Conservation (phyloP, 805 yeast genomes). For the Teunomyces gatunensis region DNA sequence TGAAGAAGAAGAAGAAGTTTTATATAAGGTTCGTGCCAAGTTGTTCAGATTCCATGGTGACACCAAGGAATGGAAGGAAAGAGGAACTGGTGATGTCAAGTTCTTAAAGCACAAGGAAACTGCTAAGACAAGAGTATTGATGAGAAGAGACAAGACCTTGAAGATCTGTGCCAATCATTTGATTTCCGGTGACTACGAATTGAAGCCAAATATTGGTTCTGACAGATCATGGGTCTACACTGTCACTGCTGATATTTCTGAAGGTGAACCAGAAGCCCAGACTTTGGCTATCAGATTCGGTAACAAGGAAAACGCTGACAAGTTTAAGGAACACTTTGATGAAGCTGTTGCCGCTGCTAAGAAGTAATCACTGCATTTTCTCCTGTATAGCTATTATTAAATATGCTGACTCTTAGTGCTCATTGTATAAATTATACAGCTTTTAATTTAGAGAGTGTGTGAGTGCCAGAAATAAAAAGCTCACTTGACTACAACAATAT, state of each 20-base stretch:
- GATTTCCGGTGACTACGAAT: slow-evolving; percentile 74
- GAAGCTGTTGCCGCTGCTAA: slow-evolving; percentile 70
- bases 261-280: slow-evolving; percentile 93
- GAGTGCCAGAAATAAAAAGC: too few relatives aligned
- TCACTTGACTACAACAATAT: too few relatives aligned
- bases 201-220: slow-evolving; percentile 92
- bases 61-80: slow-evolving; percentile 95
- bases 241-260: slow-evolving; percentile 86
- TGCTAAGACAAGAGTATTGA: slow-evolving; percentile 82
- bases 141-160: slow-evolving; percentile 99
- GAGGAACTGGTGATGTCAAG: slow-evolving; percentile 98
- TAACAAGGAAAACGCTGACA: slow-evolving; percentile 87
- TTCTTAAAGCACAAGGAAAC: slow-evolving; percentile 85
- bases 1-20: slow-evolving; percentile 84
- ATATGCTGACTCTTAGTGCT: neutral
- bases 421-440: too few relatives aligned
- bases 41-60: slow-evolving; percentile 86
- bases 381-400: slow-evolving; percentile 2
- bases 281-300: slow-evolving; percentile 96
- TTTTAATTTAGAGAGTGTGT: too few relatives aligned
- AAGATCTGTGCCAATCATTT: slow-evolving; percentile 98
- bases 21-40: slow-evolving; percentile 89
- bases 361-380: slow-evolving; percentile 9
- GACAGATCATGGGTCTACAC: slow-evolving; percentile 98
- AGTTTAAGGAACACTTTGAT: slow-evolving; percentile 90